These are phyloP conservation scores for Trametes sp. DNA, from an alignment of 1,284 basidiomycete genomes.

Conservation along the genomic window DNA sequence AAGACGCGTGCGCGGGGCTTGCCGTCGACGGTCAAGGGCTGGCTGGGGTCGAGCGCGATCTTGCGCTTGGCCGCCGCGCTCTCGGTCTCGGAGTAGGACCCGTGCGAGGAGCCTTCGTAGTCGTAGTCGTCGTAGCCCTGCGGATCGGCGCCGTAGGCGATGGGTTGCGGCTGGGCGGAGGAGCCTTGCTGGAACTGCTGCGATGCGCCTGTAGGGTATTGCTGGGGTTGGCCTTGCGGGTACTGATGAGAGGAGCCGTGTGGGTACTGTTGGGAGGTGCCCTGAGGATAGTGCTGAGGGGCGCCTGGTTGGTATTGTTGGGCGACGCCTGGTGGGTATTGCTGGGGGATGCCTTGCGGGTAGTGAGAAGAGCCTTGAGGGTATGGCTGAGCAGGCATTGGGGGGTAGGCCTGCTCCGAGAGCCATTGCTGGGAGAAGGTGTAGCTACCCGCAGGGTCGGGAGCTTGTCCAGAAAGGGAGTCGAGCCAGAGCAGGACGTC, in stretches of 20 bases:
- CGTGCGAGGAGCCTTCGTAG: slow-evolving; percentile 7
- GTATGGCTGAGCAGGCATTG: not conserved
- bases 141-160: not conserved
- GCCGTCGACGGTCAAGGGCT: slow-evolving; percentile 29
- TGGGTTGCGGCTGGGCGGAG: slow-evolving; percentile 1
- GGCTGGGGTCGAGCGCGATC: slow-evolving; percentile 24
- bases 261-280: not conserved
- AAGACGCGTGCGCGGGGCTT: slow-evolving; percentile 28
- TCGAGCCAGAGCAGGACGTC: slow-evolving; percentile 20
- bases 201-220: not conserved
- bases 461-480: slow-evolving; percentile 14
- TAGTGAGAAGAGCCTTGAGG: not conserved
- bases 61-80: slow-evolving; percentile 11
- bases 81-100: slow-evolving; percentile 16
- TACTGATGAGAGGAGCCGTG: not conserved
- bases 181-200: slow-evolving; percentile 15
- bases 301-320: not conserved
- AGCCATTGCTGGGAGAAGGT: slow-evolving; percentile 1
- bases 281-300: not conserved
- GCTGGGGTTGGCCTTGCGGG: not conserved
- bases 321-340: not conserved
- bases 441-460: not conserved
- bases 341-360: not conserved
- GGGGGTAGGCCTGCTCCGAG: not conserved
- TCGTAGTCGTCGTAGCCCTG: slow-evolving; percentile 9